Evolutionary conservation across 352 stramenopile species (phyloP).

Genomic region (Saprolegnia parasitica): DNA sequence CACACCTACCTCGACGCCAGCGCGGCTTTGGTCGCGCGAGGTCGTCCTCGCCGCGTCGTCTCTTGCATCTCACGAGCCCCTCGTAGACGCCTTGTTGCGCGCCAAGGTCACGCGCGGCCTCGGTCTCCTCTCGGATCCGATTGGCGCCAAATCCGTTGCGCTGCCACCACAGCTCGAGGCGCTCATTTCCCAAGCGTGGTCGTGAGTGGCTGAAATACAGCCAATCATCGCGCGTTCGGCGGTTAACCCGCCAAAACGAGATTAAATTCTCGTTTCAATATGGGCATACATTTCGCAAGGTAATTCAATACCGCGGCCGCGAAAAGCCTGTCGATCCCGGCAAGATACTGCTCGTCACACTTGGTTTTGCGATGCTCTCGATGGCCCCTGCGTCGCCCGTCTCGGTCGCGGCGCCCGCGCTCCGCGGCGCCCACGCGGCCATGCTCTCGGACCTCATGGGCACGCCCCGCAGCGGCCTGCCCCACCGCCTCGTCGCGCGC

Average conservation of each 20-base stretch:
- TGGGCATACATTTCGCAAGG: neutral
- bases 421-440: neutral
- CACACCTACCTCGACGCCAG: neutral
- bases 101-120: neutral
- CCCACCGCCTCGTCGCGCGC: neutral
- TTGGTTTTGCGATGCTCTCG: constrained; percentile 6
- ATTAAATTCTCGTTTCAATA: neutral
- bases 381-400: neutral
- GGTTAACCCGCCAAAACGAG: constrained; percentile 8
- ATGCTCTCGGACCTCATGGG: neutral
- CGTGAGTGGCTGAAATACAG: neutral
- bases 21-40: neutral
- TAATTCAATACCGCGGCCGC: neutral
- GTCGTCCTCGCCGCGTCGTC: neutral
- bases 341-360: constrained; percentile 8
- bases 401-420: neutral
- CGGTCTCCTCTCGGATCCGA: neutral
- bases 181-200: constrained; percentile 10
- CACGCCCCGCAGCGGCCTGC: neutral
- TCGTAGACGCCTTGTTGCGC: neutral
- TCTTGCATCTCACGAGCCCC: neutral
- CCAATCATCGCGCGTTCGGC: neutral
- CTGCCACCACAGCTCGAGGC: neutral
- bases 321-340: neutral
- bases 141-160: neutral